These are phyloP conservation scores for Bonia amplexicaulis DNA, from an alignment of 176 grass and related monocot genomes.

Conservation along the genomic window DNA sequence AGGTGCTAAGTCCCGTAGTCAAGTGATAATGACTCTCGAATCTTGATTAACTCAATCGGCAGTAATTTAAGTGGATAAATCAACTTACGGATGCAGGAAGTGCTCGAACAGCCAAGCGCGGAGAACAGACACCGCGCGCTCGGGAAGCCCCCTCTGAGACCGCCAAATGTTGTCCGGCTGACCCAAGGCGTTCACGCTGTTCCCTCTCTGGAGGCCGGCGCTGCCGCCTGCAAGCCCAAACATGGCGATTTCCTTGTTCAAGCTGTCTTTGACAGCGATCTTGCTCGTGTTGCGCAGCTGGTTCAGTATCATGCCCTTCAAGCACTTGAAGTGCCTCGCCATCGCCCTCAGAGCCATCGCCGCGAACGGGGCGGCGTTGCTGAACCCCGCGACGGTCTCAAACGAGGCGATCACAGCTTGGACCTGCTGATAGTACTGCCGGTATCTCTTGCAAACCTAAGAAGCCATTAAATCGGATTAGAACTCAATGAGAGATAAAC, in stretches of 20 bases:
- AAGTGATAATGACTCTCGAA: neutral
- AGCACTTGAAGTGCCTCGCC: constrained; percentile 75
- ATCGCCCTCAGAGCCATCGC: constrained; percentile 58
- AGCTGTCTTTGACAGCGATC: constrained; percentile 35
- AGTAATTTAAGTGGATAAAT: neutral
- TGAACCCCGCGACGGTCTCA: constrained; percentile 68
- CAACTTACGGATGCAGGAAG: constrained; percentile 93
- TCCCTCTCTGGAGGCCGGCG: constrained; percentile 35
- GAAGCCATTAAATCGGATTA: neutral
- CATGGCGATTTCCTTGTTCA: constrained; percentile 41
- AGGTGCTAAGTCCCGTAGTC: neutral
- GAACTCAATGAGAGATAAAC: neutral
- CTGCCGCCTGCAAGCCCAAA: constrained; percentile 54
- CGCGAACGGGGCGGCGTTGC: constrained; percentile 64
- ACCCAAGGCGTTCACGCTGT: constrained; percentile 39
- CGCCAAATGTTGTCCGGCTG: constrained; percentile 87
- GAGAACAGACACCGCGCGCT: constrained; percentile 81
- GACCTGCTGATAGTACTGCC: constrained; percentile 78
- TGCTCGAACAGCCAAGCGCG: constrained; percentile 94
- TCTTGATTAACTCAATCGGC: neutral
- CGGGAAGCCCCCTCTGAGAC: constrained; percentile 84
- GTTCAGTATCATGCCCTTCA: constrained; percentile 71
- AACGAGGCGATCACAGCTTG: constrained; percentile 80
- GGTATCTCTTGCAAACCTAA: constrained; percentile 79
- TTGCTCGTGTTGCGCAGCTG: constrained; percentile 64